Conservation (phyloP, 2,329 filamentous ascomycete genomes). For the Fusarium lyarnte region DNA sequence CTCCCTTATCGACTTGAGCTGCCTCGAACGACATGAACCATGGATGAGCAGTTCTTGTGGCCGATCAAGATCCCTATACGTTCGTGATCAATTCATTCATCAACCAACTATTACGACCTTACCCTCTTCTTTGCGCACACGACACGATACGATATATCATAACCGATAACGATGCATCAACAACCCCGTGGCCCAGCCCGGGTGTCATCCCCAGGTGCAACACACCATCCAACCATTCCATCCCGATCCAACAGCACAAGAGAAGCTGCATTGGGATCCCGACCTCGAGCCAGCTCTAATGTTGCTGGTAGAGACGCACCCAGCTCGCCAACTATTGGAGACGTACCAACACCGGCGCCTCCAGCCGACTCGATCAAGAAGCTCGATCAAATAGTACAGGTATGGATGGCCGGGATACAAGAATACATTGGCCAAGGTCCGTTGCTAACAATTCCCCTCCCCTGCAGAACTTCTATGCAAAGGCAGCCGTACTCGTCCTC, state of each 20-base stretch:
- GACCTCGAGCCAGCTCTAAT: slow-evolving; percentile 56
- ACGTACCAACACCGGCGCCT: slow-evolving; percentile 56
- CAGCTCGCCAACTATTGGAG: slow-evolving; percentile 60
- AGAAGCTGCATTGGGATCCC: slow-evolving; percentile 62
- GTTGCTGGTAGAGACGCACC: slow-evolving; percentile 52
- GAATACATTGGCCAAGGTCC: not conserved
- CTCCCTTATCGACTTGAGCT: not conserved
- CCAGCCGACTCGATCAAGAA: slow-evolving; percentile 77
- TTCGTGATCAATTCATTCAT: slow-evolving; percentile 40
- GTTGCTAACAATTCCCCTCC: slow-evolving; percentile 20
- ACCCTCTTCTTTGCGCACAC: slow-evolving; percentile 5
- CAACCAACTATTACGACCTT: slow-evolving; percentile 2
- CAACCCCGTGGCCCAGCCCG: slow-evolving; percentile 80
- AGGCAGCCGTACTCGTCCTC: slow-evolving; percentile 84
- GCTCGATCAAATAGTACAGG: slow-evolving; percentile 93
- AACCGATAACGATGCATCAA: slow-evolving; percentile 77
- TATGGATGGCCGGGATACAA: slow-evolving; percentile 48
- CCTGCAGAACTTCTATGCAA: slow-evolving; percentile 88
- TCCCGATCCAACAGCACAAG: slow-evolving; percentile 78
- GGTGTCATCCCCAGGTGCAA: slow-evolving; percentile 76
- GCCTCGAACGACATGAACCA: slow-evolving; percentile 43
- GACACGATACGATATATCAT: not conserved
- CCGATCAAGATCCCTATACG: slow-evolving; percentile 46
- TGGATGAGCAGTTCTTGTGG: slow-evolving; percentile 49
- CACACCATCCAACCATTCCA: slow-evolving; percentile 73